These are phyloP conservation scores for Capillidium rhysosporum DNA, from an alignment of 371 early-diverging fungal species.

Conservation along the genomic window DNA sequence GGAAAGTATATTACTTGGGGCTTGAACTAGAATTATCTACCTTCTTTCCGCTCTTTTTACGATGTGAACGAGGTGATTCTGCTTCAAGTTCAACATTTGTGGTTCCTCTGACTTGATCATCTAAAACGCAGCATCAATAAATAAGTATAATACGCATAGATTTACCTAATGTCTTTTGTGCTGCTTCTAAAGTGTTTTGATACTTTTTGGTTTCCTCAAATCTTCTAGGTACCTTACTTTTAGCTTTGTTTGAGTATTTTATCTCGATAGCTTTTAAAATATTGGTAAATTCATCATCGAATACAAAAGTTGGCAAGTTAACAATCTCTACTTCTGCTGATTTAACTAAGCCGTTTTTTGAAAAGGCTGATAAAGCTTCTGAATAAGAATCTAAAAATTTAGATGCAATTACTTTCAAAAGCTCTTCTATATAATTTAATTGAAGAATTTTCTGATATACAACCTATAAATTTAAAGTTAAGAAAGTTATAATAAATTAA, in stretches of 20 bases:
- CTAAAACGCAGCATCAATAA: background rate
- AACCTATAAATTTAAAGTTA: constrained; percentile 21
- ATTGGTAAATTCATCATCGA: constrained; percentile 21
- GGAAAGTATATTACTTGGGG: background rate
- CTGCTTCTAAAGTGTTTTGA: constrained; percentile 44
- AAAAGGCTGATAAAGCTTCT: background rate
- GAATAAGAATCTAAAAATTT: constrained; percentile 6
- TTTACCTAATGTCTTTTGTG: constrained; percentile 31
- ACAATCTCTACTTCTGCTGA: background rate
- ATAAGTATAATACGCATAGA: background rate
- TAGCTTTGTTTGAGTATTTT: constrained; percentile 18
- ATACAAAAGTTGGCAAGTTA: constrained; percentile 4
- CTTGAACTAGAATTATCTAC: constrained; percentile 14
- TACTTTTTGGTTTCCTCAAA: constrained; percentile 74
- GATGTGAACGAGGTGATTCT: background rate
- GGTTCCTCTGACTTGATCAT: constrained; percentile 1
- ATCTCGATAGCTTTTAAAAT: constrained; percentile 20
- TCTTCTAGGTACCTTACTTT: constrained; percentile 38
- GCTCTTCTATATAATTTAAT: constrained; percentile 65
- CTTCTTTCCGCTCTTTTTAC: constrained; percentile 27
- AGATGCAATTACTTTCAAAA: constrained; percentile 32
- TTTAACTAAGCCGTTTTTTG: background rate
- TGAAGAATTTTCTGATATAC: constrained; percentile 78
- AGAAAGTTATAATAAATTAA: background rate
- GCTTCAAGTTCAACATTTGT: constrained; percentile 3